A percentile compares a stretch with the other conserved stretches of the same genome.
These are phyloP conservation scores for Cladosporium velox DNA, from an alignment of 2,329 filamentous ascomycete species.

Conservation along the genomic window DNA sequence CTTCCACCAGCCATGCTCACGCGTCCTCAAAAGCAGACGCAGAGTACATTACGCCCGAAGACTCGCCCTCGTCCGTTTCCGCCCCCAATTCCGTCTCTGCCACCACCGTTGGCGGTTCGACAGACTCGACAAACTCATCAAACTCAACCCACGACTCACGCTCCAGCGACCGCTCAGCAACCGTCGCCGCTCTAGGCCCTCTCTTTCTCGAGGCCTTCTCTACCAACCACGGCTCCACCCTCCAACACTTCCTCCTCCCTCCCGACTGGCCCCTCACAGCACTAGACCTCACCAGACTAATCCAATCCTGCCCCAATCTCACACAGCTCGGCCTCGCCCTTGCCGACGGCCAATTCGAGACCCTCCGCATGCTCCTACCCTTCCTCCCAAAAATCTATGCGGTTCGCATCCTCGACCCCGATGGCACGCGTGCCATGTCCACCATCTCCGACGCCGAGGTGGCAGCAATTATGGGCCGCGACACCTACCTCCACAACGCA, in stretches of 20 bases:
- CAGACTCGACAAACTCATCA: constrained; percentile 23
- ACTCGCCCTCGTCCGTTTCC: constrained; percentile 23
- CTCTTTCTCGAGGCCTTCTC: constrained; percentile 55
- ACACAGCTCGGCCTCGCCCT: constrained; percentile 60
- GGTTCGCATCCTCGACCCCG: constrained; percentile 42
- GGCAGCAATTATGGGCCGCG: constrained; percentile 35
- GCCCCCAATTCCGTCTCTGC: not conserved
- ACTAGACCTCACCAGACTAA: constrained; percentile 52
- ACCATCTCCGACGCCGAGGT: constrained; percentile 30
- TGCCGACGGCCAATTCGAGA: constrained; percentile 60
- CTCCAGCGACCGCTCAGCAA: not conserved
- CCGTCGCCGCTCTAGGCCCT: not conserved
- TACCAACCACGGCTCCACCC: constrained; percentile 51
- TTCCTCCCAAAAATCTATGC: constrained; percentile 44
- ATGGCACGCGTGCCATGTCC: not conserved
- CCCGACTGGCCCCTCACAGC: constrained; percentile 57
- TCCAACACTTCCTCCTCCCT: constrained; percentile 59
- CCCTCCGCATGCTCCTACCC: constrained; percentile 41
- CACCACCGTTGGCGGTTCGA: constrained; percentile 17
- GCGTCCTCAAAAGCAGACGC: not conserved
- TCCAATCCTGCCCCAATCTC: constrained; percentile 57
- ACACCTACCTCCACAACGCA: constrained; percentile 23
- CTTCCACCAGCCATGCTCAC: constrained; percentile 20
- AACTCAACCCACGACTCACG: not conserved
- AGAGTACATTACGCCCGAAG: constrained; percentile 25